phyloP scores from a whole-genome alignment of 176 grass and related monocot genomes.

The Oryza coarctata region DNA sequence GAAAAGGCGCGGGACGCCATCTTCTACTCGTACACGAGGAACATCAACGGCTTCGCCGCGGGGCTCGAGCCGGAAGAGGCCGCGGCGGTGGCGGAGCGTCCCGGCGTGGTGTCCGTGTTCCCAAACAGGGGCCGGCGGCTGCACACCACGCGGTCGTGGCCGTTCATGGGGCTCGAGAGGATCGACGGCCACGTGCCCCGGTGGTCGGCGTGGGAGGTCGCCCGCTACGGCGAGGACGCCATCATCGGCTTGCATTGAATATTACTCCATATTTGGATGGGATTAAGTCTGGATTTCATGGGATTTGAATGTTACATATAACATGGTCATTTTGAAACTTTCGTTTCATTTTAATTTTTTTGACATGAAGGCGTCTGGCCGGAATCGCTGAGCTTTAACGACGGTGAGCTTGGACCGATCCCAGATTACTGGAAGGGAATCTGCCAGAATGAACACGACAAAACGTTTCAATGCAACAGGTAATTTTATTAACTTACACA shows the following conservation, averaged over 20 bases:
- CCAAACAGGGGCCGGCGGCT: constrained; percentile 52
- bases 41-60: constrained; percentile 90
- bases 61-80: constrained; percentile 48
- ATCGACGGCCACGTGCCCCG: constrained; percentile 16
- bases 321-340: neutral
- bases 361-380: constrained; percentile 73
- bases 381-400: constrained; percentile 76
- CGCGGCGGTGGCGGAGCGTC: constrained; percentile 47
- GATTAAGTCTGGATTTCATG: neutral
- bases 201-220: constrained; percentile 61
- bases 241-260: no score
- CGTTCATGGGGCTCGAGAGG: constrained; percentile 74
- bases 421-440: constrained; percentile 69
- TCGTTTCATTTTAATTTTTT: no score
- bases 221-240: constrained; percentile 59
- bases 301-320: neutral
- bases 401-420: constrained; percentile 50
- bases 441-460: constrained; percentile 61
- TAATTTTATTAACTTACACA: neutral
- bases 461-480: constrained; percentile 67
- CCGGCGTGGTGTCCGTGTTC: constrained; percentile 81
- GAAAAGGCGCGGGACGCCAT: constrained; percentile 52
- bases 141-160: constrained; percentile 87
- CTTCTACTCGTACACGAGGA: constrained; percentile 79
- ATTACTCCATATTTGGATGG: no score